Base-by-base conservation (phyloP, 768 basidiomycete genomes). In the Lactifluus echinatus region DNA sequence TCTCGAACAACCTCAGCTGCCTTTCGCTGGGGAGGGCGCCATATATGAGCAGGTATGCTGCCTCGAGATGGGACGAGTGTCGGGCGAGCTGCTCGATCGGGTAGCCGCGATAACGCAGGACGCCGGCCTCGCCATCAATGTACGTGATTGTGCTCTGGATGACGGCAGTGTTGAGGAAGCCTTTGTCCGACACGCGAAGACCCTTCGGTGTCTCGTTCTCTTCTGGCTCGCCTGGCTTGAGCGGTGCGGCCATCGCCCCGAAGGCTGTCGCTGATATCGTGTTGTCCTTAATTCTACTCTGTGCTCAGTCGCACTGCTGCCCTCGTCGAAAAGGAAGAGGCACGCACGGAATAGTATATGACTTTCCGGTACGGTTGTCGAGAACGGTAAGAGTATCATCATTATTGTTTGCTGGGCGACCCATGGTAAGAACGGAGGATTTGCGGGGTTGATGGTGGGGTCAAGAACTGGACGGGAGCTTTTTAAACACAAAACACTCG, bases 31-130 rank as follows among this genome's bases (percentile, higher is more conserved):
- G 93, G 14, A 95, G 78, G 8, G 82, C 76, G 12, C 93, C 93
- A 62, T 94, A 95, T 34, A 95, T 84, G 66, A 95, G 82, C 23
- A 95, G 82, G 69, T 94, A 93, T 7, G 89, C 82, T 17, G 80
- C 78, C 69, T 95, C 92, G 45, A 93, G 78, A 72, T 91, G 91
- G 1, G 79, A 82, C 0, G 88, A 91, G 55, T 83, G 79, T 28
- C 81, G 73, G 0, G 92, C 91, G 31, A 95, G 83, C 66, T 93
- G 87, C 66, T 95, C 93, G 63, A 95, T 94, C 15, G 93, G 92
- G 67, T 93, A 93, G 21, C 93, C 93, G 72, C 91, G 58, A 71
- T 90, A 91, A 45, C 88, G 83, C 58, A 90, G 69, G 49, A 90
- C 80, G 76, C 57, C 50, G 6, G 80, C 85, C 19, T 93, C 89